Base-by-base conservation (phyloP, 352 stramenopile genomes). In the Globisporangium orthogonon region DNA sequence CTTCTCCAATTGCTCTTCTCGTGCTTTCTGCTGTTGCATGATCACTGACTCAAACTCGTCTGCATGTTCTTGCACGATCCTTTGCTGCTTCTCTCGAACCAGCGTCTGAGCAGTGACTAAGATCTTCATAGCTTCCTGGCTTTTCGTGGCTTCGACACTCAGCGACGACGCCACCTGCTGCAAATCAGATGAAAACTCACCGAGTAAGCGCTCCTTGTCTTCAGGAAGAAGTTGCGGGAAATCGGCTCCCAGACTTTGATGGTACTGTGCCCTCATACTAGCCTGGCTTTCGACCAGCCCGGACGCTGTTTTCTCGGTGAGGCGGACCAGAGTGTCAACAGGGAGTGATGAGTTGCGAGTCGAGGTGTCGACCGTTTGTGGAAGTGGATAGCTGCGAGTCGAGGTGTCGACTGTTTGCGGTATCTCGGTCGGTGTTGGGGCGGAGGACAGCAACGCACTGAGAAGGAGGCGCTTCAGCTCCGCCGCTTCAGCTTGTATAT, bases 391-490 rank as follows among this genome's bases (percentile, higher is more conserved):
- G n/a, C n/a, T n/a, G n/a, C 6, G 35, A 40, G 15, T n/a, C 43
- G 15, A 11, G 4, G 9, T 7, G 17, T 48, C 49, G 17, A 31
- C 1, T 18, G 3, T 33, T 3, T 15, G 9, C 30, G 3, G n/a
- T 29, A 7, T 3, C n/a, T 31, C n/a, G 3, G 3, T 31, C 11
- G 37, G 5, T 17, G 9, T 2, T 17, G 37, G 37, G 1, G 10
- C 37, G 17, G 37, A 43, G 15, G 18, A 9, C n/a, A 81, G 55
- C 2, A 89, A 57, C 14, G 79, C 75, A 23, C 71, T 75, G 30
- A 87, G 65, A 49, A 94, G 77, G 10, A 94, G 54, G 4, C 76
- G 59, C 56, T 91, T 91, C 0, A 94, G 59, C 54, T 94, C 79
- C 4, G 63, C 65, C 0, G 76, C 73, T 49, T 94, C 83, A 1